Conservation (phyloP, 495 filamentous ascomycete species). For the Penicillium coprophilum region DNA sequence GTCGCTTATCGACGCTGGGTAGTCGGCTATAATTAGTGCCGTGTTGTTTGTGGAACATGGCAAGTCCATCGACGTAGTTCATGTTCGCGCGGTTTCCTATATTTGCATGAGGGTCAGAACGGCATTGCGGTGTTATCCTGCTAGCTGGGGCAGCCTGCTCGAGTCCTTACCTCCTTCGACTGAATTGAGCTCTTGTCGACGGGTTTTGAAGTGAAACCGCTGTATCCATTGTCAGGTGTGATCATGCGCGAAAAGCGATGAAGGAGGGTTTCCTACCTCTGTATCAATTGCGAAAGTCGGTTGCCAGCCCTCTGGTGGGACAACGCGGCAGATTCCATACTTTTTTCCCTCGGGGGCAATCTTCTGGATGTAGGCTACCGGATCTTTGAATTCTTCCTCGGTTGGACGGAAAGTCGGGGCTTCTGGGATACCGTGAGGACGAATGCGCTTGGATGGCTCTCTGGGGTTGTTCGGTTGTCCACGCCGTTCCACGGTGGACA, state of each 20-base stretch:
- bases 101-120: slow-evolving; percentile 36
- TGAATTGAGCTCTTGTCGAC: slow-evolving; percentile 96
- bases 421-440: slow-evolving; percentile 82
- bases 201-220: slow-evolving; percentile 95
- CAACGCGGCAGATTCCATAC: slow-evolving; percentile 92
- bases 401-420: slow-evolving; percentile 91
- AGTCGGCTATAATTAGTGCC: slow-evolving; percentile 91
- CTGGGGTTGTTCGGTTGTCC: slow-evolving; percentile 72
- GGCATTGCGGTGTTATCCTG: slow-evolving; percentile 34
- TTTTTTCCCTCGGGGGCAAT: slow-evolving; percentile 79
- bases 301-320: slow-evolving; percentile 91
- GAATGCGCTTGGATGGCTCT: slow-evolving; percentile 71
- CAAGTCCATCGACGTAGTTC: slow-evolving; percentile 91
- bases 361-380: slow-evolving; percentile 86
- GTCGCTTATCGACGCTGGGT: slow-evolving; percentile 96
- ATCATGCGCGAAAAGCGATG: not conserved
- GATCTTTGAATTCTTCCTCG: slow-evolving; percentile 91
- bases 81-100: slow-evolving; percentile 91
- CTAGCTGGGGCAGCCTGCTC: slow-evolving; percentile 27
- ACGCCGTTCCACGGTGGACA: slow-evolving; percentile 87
- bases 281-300: slow-evolving; percentile 95
- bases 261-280: slow-evolving; percentile 61
- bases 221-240: slow-evolving; percentile 35
- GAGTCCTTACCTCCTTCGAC: slow-evolving; percentile 89
- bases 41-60: slow-evolving; percentile 96